Base-by-base conservation (phyloP, 306 rosid species). In the Vigna hirtella region DNA sequence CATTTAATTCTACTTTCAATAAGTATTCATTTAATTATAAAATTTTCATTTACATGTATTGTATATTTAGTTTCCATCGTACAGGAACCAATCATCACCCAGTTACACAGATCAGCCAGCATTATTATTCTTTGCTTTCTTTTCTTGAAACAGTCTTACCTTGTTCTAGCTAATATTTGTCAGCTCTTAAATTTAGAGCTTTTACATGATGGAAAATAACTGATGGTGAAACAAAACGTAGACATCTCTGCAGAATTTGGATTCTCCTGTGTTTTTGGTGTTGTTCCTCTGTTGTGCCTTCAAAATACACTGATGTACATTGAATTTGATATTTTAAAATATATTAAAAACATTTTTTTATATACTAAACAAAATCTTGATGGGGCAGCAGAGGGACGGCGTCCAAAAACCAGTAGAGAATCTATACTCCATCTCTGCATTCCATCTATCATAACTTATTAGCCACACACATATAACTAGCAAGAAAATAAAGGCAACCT, bases 21-120 rank as follows among this genome's bases (percentile, higher is more conserved):
- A 11, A 40, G 1, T 52, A 18, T 40, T 42, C 64, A 82, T 63
- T 71, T 40, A 51, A 65, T 59, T 49, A 9, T 68, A 50, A 40
- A 68, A 15, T 43, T 17, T 51, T 48, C 17, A 45, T 47, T 32
- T 47, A 34, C 64, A 80, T 56, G 45, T 34, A 73, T 74, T 55
- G 51, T 8, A 32, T 26, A 65, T 78, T 55, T 73, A 9, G 18
- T 48, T 69, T 43, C 56, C 10, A 17, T 48, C 42, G 36, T 66
- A 15, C 38, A 9, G 22, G 63, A 14, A 63, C 30, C 42, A 64
- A 24, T 73, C 78, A 53, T 73, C 61, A 61, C 3, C 28, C 64
- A 70, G 3, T 52, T 32, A 34, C 32, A 69, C 16, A 18, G 50
- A 50, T 61, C 7, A 69, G 76, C 34, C 17, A 50, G 40, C 42